Conservation (phyloP, 768 basidiomycete species). For the Kwoniella dejecticola region DNA sequence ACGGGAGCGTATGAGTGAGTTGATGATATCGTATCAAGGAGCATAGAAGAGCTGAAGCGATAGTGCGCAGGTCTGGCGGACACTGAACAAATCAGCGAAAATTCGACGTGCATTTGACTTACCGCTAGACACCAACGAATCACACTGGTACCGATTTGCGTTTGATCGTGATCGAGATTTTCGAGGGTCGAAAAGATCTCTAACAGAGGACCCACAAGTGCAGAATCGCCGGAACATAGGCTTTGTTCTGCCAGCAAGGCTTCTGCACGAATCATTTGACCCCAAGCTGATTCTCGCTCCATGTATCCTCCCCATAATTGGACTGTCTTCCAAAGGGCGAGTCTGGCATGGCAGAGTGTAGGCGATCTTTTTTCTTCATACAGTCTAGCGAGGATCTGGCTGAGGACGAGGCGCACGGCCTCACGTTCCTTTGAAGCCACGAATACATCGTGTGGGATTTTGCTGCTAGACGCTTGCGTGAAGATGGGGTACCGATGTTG, state of each 20-base stretch:
- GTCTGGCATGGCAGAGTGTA: slow-evolving; percentile 17
- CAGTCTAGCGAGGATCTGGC: slow-evolving; percentile 4
- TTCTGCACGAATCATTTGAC: slow-evolving; percentile 17
- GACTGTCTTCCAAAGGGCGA: slow-evolving; percentile 28
- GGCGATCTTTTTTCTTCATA: background rate
- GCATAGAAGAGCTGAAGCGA: slow-evolving; percentile 13
- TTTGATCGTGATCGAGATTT: slow-evolving; percentile 28
- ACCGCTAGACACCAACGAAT: slow-evolving; percentile 35
- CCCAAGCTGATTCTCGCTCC: slow-evolving; percentile 36
- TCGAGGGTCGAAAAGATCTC: slow-evolving; percentile 16
- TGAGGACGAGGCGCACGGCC: slow-evolving; percentile 22
- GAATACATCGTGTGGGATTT: slow-evolving; percentile 36
- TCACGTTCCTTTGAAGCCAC: slow-evolving; percentile 33
- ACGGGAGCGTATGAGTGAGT: slow-evolving; percentile 22
- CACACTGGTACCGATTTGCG: slow-evolving; percentile 15
- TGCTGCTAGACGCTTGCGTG: slow-evolving; percentile 34
- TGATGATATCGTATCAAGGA: slow-evolving; percentile 24
- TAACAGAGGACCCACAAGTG: slow-evolving; percentile 3
- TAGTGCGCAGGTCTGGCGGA: slow-evolving; percentile 5
- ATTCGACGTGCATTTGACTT: slow-evolving; percentile 7
- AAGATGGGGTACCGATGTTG: slow-evolving; percentile 36
- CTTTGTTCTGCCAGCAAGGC: slow-evolving; percentile 3
- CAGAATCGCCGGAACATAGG: background rate
- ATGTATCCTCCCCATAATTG: slow-evolving; percentile 43
- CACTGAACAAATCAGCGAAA: slow-evolving; percentile 14